Percentiles rank a stretch among this genome's conserved stretches.
These are phyloP conservation scores for Cladosporium sp. DNA, from an alignment of 2,329 filamentous ascomycete species.

Conservation along the genomic window DNA sequence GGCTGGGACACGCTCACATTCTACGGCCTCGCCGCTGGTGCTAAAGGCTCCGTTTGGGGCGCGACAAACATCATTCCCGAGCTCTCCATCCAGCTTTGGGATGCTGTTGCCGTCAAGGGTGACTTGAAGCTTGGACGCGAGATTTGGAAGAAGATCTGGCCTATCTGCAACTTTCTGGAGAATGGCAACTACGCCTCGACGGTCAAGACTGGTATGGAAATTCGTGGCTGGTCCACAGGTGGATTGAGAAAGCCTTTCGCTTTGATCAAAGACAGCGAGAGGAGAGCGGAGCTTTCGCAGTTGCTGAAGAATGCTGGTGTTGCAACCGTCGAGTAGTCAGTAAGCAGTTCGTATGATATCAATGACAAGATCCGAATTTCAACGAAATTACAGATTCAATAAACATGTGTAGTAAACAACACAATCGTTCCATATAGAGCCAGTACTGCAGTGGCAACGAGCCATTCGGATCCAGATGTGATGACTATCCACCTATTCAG, in stretches of 20 bases:
- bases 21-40: constrained; percentile 48
- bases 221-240: constrained; percentile 44
- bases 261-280: constrained; percentile 31
- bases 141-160: constrained; percentile 48
- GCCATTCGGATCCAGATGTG: too few species aligned
- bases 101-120: constrained; percentile 41
- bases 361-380: too few species aligned
- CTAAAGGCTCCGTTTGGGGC: constrained; percentile 49
- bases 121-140: constrained; percentile 43
- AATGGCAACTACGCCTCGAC: constrained; percentile 45
- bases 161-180: constrained; percentile 49
- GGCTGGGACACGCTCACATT: constrained; percentile 54
- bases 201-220: constrained; percentile 49
- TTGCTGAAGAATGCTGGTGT: constrained; percentile 38
- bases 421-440: too few species aligned
- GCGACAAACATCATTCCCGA: constrained; percentile 50
- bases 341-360: too few species aligned
- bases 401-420: too few species aligned
- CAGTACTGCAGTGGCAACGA: too few species aligned
- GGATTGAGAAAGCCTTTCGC: constrained; percentile 48
- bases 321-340: background rate
- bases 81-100: constrained; percentile 45
- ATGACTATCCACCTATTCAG: too few species aligned
- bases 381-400: too few species aligned
- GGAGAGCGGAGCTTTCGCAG: constrained; percentile 34